Evolutionary conservation across 2,329 filamentous ascomycete species (phyloP), one percentile per base, ranked within the genome.

Genomic region (Atkinsonella hypoxylon): DNA sequence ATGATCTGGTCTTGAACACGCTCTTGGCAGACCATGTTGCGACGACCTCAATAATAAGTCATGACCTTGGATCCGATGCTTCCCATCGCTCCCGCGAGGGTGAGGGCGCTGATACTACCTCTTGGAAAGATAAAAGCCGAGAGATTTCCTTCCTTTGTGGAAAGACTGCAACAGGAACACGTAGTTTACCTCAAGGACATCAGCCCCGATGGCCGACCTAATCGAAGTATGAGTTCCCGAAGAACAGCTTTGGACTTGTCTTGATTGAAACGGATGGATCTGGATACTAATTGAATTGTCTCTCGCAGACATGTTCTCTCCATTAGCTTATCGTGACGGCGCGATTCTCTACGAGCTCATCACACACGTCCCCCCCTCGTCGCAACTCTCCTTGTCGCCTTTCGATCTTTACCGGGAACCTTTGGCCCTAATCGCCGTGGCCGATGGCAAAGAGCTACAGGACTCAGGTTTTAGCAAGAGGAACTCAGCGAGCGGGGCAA

Each of bases 401-500:
- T 96, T 96, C 71, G 93, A 98, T 65, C 74, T 91, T 42, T 95
- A 88, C 65, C 80, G 90, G 59, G 88, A 95, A 64, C 85, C 89
- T 9, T 74, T 96, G 49, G 80, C 86, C 48, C 76, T 97, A 26
- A 78, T 98, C 55, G 91, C 88, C 3, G 75, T 97, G 52, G 87
- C 88, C 15, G 91, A 97, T 67, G 89, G 87, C 45, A 69, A 72
- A 40, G 88, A 94, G 65, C 74, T 87, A 26, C 69, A 74, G 53
- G 73, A 74, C 53, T 64, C 69, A 4, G 67, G 70, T 42, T 78
- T 80, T 55, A 76, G 70, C 65, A 78, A 76, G 59, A 70, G 77
- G 41, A 70, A 73, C 48, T 81, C 78, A 12, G 64, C 69, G 10
- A 76, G 74, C 48, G 46, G 52, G 10, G 75, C 73, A 42, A 67